Base-by-base conservation (phyloP, 495 filamentous ascomycete species). In the Massariosphaeria phaeospora region DNA sequence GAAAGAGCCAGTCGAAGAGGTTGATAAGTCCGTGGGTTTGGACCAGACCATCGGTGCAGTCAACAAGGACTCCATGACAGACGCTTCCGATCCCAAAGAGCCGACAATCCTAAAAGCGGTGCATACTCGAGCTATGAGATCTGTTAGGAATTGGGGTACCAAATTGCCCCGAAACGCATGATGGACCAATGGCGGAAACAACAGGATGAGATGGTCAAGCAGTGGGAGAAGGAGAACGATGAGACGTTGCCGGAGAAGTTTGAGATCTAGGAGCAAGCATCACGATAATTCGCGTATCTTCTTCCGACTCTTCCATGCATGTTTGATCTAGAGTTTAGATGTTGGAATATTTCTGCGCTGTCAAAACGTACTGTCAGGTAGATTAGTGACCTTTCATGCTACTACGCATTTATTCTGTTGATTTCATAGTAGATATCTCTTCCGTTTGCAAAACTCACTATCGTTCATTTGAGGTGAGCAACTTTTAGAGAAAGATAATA, bases 401-500 rank as follows among this genome's bases (percentile, higher is more conserved):
- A 40, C 36, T 40, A 40, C 36, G 36, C 36, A 40, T 40, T 40
- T 40, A 40, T 40, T 40, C 36, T 40, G 36, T 40, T 40, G 36
- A 40, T 40, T 40, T 40, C 36, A 40, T 40, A 40, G 36, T 40
- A 40, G 36, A 40, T 40, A 40, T 40, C 36, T 40, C 36, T 40
- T 40, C 36, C 36, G 36, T 40, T 40, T 15, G 36, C 36, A 40
- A 40, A 40, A 40, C 36, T 40, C 36, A 40, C 36, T 40, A 40
- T 40, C 36, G 36, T 40, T 40, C 36, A 40, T 40, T 40, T 40
- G 36, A 40, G 36, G 36, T 40, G 36, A 40, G 36, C 36, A 40
- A 40, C 36, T 40, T 40, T 40, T 40, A 40, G 30, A 40, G 36
- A 40, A 40, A 40, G 36, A 40, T 40, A 40, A 40, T 40, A 40